Evolutionary conservation across 345 rosid species (phyloP).

Genomic region (Eucalyptus polybractea): DNA sequence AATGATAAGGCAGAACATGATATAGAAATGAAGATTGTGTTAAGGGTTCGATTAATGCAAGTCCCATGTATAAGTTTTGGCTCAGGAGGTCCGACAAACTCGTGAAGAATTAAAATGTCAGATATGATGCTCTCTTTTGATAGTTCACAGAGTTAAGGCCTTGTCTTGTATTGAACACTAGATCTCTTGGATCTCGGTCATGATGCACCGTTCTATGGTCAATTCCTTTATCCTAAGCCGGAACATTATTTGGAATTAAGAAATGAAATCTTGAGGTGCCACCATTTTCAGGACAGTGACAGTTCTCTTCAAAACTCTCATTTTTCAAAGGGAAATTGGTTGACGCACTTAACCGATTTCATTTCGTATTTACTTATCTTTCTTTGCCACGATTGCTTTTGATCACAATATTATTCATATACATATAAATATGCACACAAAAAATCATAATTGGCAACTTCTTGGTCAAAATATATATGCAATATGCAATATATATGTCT

Average conservation of each 20-base stretch:
- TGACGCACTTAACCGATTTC: not conserved
- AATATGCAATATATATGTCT: accelerated
- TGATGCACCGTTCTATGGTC: not conserved
- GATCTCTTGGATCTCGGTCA: not conserved
- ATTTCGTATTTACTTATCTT: no score
- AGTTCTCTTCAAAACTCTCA: no score
- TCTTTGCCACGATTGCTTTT: not conserved
- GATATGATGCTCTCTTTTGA: not conserved
- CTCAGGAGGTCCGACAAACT: not conserved
- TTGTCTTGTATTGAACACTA: not conserved
- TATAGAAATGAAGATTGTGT: not conserved
- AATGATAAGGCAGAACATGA: not conserved
- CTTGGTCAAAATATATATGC: not conserved
- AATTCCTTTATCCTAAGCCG: no score
- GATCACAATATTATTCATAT: not conserved
- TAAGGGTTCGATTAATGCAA: not conserved
- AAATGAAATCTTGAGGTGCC: accelerated
- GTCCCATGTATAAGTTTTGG: not conserved
- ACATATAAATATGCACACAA: no score
- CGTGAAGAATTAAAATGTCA: not conserved
- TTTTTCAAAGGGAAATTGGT: not conserved
- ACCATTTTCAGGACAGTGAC: accelerated
- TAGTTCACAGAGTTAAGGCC: accelerated
- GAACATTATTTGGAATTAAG: no score
- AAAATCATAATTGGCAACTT: not conserved